A percentile compares a stretch with the other conserved stretches of the same genome.
These are phyloP conservation scores for Trichocladium uniseriatum DNA, from an alignment of 495 filamentous ascomycete genomes.

Conservation along the genomic window DNA sequence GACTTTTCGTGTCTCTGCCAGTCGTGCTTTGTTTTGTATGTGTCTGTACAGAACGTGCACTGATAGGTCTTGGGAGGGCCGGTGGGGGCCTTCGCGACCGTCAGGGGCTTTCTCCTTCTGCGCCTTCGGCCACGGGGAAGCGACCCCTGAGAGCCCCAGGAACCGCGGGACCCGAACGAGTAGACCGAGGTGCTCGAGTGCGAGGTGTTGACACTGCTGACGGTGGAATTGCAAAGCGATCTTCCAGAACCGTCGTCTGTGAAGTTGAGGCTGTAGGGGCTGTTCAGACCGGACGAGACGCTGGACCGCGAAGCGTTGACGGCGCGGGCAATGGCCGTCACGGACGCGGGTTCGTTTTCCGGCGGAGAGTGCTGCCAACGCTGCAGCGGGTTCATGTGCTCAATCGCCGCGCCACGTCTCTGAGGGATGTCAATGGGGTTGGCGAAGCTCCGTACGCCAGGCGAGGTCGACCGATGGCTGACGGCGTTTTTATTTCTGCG, in stretches of 20 bases:
- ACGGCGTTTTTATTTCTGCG: slow-evolving; percentile 60
- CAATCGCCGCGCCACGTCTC: slow-evolving; percentile 37
- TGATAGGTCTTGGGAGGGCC: slow-evolving; percentile 53
- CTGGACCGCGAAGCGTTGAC: slow-evolving; percentile 50
- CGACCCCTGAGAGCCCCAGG: slow-evolving; percentile 56
- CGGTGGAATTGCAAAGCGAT: slow-evolving; percentile 61
- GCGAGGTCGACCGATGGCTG: slow-evolving; percentile 47
- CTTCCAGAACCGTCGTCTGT: slow-evolving; percentile 60
- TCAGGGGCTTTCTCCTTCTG: slow-evolving; percentile 48
- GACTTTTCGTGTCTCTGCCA: slow-evolving; percentile 81
- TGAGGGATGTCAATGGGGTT: slow-evolving; percentile 60
- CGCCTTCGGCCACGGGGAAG: slow-evolving; percentile 56
- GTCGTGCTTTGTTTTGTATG: slow-evolving; percentile 75
- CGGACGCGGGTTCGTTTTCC: slow-evolving; percentile 76
- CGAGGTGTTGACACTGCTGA: slow-evolving; percentile 63
- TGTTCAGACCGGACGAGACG: slow-evolving; percentile 43
- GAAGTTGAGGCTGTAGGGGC: slow-evolving; percentile 43
- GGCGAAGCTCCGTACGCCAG: slow-evolving; percentile 43
- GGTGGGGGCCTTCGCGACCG: slow-evolving; percentile 12
- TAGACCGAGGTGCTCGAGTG: slow-evolving; percentile 61
- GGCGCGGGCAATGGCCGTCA: slow-evolving; percentile 69
- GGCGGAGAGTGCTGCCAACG: slow-evolving; percentile 81
- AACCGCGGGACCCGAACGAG: slow-evolving; percentile 57
- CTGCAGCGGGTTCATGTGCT: slow-evolving; percentile 71
- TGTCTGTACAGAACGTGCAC: slow-evolving; percentile 77